Conservation (phyloP, 2,329 filamentous ascomycete species). For the Phaeosphaeria sp. region DNA sequence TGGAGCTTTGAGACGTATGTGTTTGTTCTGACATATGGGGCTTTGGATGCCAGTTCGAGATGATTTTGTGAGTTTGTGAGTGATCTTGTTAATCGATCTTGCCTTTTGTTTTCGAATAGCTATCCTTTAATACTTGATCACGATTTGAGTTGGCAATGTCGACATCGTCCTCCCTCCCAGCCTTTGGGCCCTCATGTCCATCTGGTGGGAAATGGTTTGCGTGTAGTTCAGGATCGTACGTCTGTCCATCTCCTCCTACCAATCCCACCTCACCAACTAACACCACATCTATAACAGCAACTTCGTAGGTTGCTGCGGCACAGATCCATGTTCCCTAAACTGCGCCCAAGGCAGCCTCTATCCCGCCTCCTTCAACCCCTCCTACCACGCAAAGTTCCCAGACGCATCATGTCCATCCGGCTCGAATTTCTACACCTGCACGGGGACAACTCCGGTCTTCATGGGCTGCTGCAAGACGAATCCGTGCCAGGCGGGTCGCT, state of each 20-base stretch:
- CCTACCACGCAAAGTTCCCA: conserved; percentile 37
- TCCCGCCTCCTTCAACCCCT: conserved; percentile 41
- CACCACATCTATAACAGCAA: conserved; percentile 5
- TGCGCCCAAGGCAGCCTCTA: conserved; percentile 42
- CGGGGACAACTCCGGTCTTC: conserved; percentile 32
- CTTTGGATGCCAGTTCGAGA: too few species aligned
- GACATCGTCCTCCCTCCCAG: conserved; percentile 13
- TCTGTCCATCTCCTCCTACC: background rate
- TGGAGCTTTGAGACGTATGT: too few species aligned
- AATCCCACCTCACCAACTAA: conserved; percentile 1
- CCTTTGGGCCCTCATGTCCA: conserved; percentile 43
- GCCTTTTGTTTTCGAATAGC: too few species aligned
- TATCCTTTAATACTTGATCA: too few species aligned
- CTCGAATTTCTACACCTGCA: conserved; percentile 46
- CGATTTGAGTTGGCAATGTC: too few species aligned
- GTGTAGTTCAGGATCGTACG: conserved; percentile 33
- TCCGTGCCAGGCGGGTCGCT: conserved; percentile 41
- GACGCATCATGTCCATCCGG: conserved; percentile 37
- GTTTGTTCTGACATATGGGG: too few species aligned
- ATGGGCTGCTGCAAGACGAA: conserved; percentile 49
- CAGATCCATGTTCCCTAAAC: conserved; percentile 43
- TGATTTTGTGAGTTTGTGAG: too few species aligned
- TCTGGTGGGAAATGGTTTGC: conserved; percentile 45
- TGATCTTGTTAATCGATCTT: too few species aligned
- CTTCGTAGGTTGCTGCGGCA: conserved; percentile 49